Evolutionary conservation across 2,329 filamentous ascomycete genomes (phyloP), one percentile per base, ranked within the genome.

Genomic region (Fusarium odoratissimum): DNA sequence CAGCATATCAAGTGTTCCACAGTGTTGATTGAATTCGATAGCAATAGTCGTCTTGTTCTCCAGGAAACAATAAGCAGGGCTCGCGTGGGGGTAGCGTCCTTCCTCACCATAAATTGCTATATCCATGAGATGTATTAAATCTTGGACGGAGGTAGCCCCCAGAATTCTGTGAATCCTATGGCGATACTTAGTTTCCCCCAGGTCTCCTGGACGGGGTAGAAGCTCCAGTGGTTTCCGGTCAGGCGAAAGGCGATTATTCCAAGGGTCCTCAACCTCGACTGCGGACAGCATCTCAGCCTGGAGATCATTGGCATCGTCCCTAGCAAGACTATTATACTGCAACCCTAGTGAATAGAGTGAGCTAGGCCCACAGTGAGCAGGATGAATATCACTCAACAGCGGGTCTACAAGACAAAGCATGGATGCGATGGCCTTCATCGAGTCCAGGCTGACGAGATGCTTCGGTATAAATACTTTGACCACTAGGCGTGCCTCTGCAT

Each of bases 1-100:
- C 8, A 42, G 46, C n/a, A 57, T 33, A 25, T 71, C 13, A 3
- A 76, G 64, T 37, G 69, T 73, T 28, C 71, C 66, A 12, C 58
- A 76, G 48, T 76, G 74, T 35, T 76, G 69, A 12, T 65, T 73
- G 35, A 76, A 69, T 40, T 55, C 37, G 17, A 76, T 55, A 35
- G 21, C 48, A 19, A 55, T n/a, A 21, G 37, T 23, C 11, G 41
- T 12, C 14, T 45, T 19, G 16, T 25, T 31, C 6, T 42, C 38
- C 13, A 33, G 40, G 30, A 76, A 64, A 17, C 52, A 31, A 49
- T 76, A 76, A 19, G 71, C 64, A n/a, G 69, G 60, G 13, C 49
- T 52, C 31, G 52, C 48, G 31, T 49, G 40, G 12, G 54, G 33
- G 23, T 46, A 45, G 16, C 51, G 28, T 14, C 31, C 25, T 14